Base-by-base conservation (phyloP, 805 yeast genomes). In the Saccharomycopsis sp. region DNA sequence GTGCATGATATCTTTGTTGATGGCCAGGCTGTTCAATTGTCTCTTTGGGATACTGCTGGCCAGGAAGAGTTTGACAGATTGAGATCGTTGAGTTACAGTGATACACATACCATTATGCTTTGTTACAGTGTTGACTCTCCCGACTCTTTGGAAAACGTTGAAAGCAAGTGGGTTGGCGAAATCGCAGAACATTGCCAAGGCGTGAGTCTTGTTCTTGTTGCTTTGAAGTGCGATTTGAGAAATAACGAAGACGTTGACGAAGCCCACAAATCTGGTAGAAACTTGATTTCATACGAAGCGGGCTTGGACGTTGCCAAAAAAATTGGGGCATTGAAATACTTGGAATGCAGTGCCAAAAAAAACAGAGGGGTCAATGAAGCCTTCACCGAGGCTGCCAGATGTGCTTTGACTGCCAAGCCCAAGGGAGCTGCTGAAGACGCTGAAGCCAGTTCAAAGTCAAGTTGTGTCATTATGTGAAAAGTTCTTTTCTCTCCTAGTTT, bases 341-440 rank as follows among this genome's bases (percentile, higher is more conserved):
- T 92, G 56, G 98, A 92, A 62, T 92, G 98, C 64, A 84, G 95
- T 20, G 97, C 98, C 5, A 92, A 88, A 68, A 79, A 81, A 59
- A 89, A 88, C 61, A 75, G 94, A 56, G 98, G 98, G 50, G 98
- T 92, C n/a, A 92, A 94, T 56, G 98, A 92, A 64, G 97, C 96
- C 7, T 92, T 92, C 59, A 87, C 96, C 0, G 98, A 92, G 63
- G 98, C 97, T 33, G 96, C 97, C 5, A 78, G 98, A 59, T 88
- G 95, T 55, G 97, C 96, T 2, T 69, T 89, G 51, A 80, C 83
- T 48, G 95, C 95, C 10, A 84, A 76, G 56, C 83, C 94, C 38
- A 84, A 78, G 63, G 89, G 88, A 41, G 76, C 75, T 38, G 64
- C 65, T 48, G 71, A 68, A 41, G 70, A 67, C 40, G 55, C 56